Evolutionary conservation across 2,329 filamentous ascomycete species (phyloP), one percentile per base, ranked within the genome.

Genomic region (Talaromyces sp.): DNA sequence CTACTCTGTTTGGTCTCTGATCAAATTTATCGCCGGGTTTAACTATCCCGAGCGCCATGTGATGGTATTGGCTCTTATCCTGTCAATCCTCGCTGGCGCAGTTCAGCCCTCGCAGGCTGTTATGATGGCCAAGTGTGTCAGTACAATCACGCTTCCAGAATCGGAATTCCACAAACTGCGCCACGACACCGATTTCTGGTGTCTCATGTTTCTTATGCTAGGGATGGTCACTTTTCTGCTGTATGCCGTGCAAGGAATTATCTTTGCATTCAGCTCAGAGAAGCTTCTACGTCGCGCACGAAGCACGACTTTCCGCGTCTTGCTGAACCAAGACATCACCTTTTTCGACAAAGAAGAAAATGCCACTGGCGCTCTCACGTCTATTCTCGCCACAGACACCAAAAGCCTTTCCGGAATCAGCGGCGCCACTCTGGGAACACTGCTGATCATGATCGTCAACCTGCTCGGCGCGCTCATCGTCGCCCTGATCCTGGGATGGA

Each of bases 331-430:
- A 75, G 94, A 97, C 64, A 92, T 97, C 61, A 80, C 86, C 29
- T 97, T 92, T 74, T 99, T 97, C 67, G 94, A 97, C 73, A 83
- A 82, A 51, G 90, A 95, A 64, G 89, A 94, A 73, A 96, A 97
- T 72, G 92, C 89, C 7, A 88, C 91, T 7, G 94, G 94, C 65
- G 89, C 92, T 0, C 79, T 99, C 67, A 96, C 92, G 0, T 91
- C 89, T 0, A 94, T 96, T 76, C 79, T 97, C 12, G 92, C 90
- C 2, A 95, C 91, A 0, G 90, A 96, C 75, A 92, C 92, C 0
- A 96, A 91, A 0, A 88, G 95, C 69, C 82, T 97, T 31, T 89
- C 92, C 17, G 92, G 94, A 14, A 85, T 97, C 53, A 92, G 90
- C 65, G 94, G 93, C 53, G 86, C 87, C 29, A 96, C 92, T 0